Base-by-base conservation (phyloP, 768 basidiomycete species). In the Pholiota microspora region DNA sequence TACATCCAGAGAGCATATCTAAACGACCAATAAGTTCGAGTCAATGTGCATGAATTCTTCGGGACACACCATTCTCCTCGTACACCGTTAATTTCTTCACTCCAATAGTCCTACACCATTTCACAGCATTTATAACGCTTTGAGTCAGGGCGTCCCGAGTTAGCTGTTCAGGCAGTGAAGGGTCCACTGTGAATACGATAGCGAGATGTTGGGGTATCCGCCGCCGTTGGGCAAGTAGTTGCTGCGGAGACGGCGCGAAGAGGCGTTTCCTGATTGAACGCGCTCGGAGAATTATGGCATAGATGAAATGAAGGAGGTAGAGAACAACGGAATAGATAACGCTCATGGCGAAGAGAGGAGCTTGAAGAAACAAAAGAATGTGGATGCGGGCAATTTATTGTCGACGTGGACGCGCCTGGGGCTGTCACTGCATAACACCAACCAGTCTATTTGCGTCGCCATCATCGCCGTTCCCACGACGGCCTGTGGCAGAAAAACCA, bases 131-230 rank as follows among this genome's bases (percentile, higher is more conserved):
- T 47, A 79, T 67, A 8, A 87, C 73, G 59, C 79, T 84, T 59
- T 83, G 74, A 15, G 84, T 67, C 48, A 89, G 67, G 32, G 68
- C 71, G 16, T 67, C 66, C 53, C 77, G 76, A 2, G 73, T 67
- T 25, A 67, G 66, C 18, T 75, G 71, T 2, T 51, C 53, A 35
- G 73, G 62, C n/a, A 66, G 62, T 7, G 67, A 64, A 16, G 75
- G 60, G 52, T 79, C 71, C n/a, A 76, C 67, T 10, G 81, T 77
- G 45, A 92, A 77, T 50, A 86, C 67, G 40, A 92, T 61, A 21
- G 86, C 86, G 29, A 92, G 73, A 62, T 92, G 89, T 47, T 71
- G 71, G 2, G 90, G 90, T 45, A 79, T 62, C 62, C 84, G 82
- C 59, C 67, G 77, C 28, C 88, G 84, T 23, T 67, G 59, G n/a